phyloP scores from a whole-genome alignment of 116 monocot species.

The Iris pallida region DNA sequence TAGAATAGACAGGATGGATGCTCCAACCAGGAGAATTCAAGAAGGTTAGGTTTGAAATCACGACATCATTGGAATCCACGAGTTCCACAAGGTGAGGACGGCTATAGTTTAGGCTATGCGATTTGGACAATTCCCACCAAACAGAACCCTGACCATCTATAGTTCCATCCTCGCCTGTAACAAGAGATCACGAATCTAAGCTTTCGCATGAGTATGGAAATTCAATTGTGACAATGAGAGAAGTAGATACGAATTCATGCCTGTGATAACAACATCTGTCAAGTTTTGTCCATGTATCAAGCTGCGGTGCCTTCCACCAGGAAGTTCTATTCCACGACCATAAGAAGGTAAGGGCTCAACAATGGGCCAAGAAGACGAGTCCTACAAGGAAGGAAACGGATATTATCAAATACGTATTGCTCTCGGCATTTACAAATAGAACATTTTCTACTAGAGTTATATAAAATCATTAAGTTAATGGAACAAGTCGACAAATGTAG shows the following conservation, averaged over 20 bases:
- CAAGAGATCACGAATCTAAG: neutral
- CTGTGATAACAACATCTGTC: slow-evolving; percentile 86
- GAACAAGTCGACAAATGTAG: no score
- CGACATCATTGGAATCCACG: slow-evolving; percentile 36
- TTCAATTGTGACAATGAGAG: neutral
- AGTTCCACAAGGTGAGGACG: slow-evolving; percentile 79
- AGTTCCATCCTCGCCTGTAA: slow-evolving; percentile 74
- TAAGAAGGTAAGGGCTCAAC: slow-evolving; percentile 85
- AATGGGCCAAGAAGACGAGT: slow-evolving; percentile 60
- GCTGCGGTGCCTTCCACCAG: slow-evolving; percentile 65
- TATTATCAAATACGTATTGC: no score
- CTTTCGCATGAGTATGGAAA: neutral
- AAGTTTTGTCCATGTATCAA: slow-evolving; percentile 76
- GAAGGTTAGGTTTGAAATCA: slow-evolving; percentile 77
- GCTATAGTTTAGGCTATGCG: slow-evolving; percentile 51
- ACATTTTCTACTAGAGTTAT: no score
- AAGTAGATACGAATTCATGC: slow-evolving; percentile 15
- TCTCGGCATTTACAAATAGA: no score
- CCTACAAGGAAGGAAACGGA: slow-evolving; percentile 27
- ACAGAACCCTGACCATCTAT: slow-evolving; percentile 84
- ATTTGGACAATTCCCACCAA: slow-evolving; percentile 74
- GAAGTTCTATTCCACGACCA: slow-evolving; percentile 63
- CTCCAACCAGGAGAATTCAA: slow-evolving; percentile 72
- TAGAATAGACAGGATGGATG: slow-evolving; percentile 83
- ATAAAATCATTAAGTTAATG: no score